phyloP scores from a whole-genome alignment of 176 grass and related monocot genomes.

The Bolboschoenus planiculmis region DNA sequence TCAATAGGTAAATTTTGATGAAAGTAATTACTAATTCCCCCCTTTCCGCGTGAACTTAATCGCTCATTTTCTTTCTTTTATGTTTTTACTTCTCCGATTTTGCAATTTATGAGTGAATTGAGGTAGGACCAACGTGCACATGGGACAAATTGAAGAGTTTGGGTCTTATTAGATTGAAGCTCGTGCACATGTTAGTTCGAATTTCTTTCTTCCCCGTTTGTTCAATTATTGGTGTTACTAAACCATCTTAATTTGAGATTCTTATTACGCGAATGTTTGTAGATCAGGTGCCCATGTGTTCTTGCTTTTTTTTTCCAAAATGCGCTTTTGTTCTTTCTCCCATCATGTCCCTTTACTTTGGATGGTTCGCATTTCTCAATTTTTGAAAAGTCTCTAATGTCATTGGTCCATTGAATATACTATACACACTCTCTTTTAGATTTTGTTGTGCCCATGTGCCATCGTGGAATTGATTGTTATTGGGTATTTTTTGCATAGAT shows the following conservation, averaged over 20 bases:
- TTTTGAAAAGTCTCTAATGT: background rate
- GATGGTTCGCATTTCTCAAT: background rate
- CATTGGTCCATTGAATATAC: background rate
- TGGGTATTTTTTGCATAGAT: background rate
- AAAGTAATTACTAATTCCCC: background rate
- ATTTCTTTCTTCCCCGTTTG: background rate
- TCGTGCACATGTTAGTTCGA: conserved; percentile 10
- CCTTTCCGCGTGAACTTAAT: background rate
- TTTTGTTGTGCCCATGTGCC: conserved; percentile 23
- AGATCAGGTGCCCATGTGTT: conserved; percentile 9
- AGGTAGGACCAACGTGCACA: background rate
- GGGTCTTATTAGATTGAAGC: background rate
- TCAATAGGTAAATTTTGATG: background rate
- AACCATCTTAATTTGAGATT: conserved; percentile 12
- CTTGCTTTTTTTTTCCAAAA: background rate
- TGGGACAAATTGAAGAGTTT: background rate
- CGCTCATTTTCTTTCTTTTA: background rate
- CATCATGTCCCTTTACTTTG: conserved; percentile 7
- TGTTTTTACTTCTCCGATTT: background rate
- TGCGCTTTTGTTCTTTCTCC: conserved; percentile 16
- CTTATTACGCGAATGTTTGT: background rate
- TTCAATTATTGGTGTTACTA: conserved; percentile 24
- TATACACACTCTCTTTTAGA: background rate
- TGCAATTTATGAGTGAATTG: conserved; percentile 1
- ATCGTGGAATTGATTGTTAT: background rate